Percentiles rank a stretch among this genome's conserved stretches.
Evolutionary conservation across 495 filamentous ascomycete species (phyloP).

Genomic region (Neurospora sp.): DNA sequence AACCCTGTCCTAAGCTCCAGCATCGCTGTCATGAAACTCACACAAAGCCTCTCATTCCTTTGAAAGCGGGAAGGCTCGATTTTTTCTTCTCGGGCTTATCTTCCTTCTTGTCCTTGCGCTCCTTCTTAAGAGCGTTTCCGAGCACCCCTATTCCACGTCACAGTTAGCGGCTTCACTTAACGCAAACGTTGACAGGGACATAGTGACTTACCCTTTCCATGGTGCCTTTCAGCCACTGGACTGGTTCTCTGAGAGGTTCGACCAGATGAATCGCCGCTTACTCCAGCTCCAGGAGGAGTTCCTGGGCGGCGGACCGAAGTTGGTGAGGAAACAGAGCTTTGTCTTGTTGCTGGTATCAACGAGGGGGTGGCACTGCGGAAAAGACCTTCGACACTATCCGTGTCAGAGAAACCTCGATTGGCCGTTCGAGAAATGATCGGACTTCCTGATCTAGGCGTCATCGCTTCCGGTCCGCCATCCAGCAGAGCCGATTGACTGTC

Average conservation of each 20-base stretch:
- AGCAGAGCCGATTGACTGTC: background rate
- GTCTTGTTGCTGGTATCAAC: constrained; percentile 15
- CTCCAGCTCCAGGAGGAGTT: constrained; percentile 19
- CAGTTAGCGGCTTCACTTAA: constrained; percentile 19
- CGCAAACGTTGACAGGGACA: constrained; percentile 5
- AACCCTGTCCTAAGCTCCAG: background rate
- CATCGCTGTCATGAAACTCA: constrained; percentile 1
- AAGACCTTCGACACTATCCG: constrained; percentile 22
- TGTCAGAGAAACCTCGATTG: constrained; percentile 26
- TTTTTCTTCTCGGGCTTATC: constrained; percentile 43
- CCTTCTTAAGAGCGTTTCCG: constrained; percentile 46
- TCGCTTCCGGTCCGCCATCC: constrained; percentile 2
- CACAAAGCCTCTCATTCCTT: constrained; percentile 44
- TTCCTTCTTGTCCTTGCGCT: constrained; percentile 42
- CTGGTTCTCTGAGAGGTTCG: constrained; percentile 21
- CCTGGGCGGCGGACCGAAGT: constrained; percentile 12
- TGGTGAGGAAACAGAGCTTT: background rate
- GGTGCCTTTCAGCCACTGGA: constrained; percentile 35
- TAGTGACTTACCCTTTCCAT: constrained; percentile 34
- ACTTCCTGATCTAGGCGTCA: constrained; percentile 2
- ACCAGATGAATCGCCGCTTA: constrained; percentile 1
- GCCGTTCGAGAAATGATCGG: constrained; percentile 4
- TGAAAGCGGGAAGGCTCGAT: constrained; percentile 28
- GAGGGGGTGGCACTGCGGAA: constrained; percentile 27
- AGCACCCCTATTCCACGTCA: constrained; percentile 34